These are phyloP conservation scores for Gautieria morchelliformis DNA, from an alignment of 768 basidiomycete genomes.

Conservation along the genomic window DNA sequence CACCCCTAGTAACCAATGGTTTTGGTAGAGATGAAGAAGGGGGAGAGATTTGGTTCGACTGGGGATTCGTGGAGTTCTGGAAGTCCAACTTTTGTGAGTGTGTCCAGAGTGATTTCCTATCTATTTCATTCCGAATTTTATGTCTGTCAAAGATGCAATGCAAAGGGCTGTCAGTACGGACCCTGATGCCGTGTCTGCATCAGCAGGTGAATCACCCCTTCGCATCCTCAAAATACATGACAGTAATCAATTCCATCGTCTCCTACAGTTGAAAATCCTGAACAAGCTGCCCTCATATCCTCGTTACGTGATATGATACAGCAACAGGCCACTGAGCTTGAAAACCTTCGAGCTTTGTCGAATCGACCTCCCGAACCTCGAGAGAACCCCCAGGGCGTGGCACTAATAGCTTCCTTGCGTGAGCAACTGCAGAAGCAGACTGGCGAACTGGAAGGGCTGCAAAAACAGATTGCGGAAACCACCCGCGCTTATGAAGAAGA, in stretches of 20 bases:
- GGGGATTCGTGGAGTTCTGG: slow-evolving; percentile 97
- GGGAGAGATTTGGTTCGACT: slow-evolving; percentile 91
- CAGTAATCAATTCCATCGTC: neutral
- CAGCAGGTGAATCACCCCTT: slow-evolving; percentile 38
- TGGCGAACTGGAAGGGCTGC: slow-evolving; percentile 65
- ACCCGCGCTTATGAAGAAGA: slow-evolving; percentile 26
- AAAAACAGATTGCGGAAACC: slow-evolving; percentile 45
- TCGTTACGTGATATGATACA: slow-evolving; percentile 80
- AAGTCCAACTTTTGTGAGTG: slow-evolving; percentile 91
- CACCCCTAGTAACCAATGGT: slow-evolving; percentile 25
- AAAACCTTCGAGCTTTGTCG: slow-evolving; percentile 33
- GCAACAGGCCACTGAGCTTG: slow-evolving; percentile 72
- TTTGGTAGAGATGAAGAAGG: slow-evolving; percentile 46
- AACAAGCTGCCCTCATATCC: slow-evolving; percentile 71
- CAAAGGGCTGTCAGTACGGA: slow-evolving; percentile 65
- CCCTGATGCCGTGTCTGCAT: slow-evolving; percentile 53
- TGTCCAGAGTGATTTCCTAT: neutral
- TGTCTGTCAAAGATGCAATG: slow-evolving; percentile 45
- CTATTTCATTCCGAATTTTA: neutral
- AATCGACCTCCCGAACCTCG: slow-evolving; percentile 32
- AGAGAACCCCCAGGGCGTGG: slow-evolving; percentile 61
- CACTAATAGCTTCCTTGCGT: slow-evolving; percentile 75
- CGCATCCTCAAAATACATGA: neutral
- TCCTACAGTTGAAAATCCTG: slow-evolving; percentile 53
- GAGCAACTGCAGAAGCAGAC: slow-evolving; percentile 76